Percentiles rank a stretch among this genome's conserved stretches.
These are phyloP conservation scores for Scutellaria baicalensis DNA, from an alignment of 257 asterid genomes.

Conservation along the genomic window DNA sequence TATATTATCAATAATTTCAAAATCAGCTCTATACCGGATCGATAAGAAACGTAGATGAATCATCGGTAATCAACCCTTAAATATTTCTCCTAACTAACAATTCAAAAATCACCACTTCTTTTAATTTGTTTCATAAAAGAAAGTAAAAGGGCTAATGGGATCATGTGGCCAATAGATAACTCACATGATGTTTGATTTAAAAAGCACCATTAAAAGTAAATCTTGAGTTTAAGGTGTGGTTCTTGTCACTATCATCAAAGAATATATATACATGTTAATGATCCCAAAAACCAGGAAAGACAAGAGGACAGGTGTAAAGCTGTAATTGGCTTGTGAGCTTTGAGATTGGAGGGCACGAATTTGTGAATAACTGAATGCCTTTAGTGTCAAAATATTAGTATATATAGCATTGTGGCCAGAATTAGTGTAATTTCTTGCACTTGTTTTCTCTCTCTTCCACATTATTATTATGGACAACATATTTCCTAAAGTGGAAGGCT, in stretches of 20 bases:
- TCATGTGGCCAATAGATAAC: slow-evolving; percentile 36
- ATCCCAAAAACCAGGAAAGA: slow-evolving; percentile 32
- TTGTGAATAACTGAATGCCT: slow-evolving; percentile 4
- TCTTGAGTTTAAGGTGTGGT: slow-evolving; percentile 12
- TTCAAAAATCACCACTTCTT: not conserved
- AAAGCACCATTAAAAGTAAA: slow-evolving; percentile 21
- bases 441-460: slow-evolving; percentile 1
- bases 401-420: slow-evolving; percentile 22
- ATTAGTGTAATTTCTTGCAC: slow-evolving; percentile 25
- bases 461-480: slow-evolving; percentile 22
- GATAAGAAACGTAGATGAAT: no score
- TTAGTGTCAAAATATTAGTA: slow-evolving; percentile 17
- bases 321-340: slow-evolving; percentile 28
- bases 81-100: not conserved
- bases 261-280: slow-evolving; percentile 19
- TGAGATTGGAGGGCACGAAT: slow-evolving; percentile 61
- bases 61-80: not conserved
- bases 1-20: no score
- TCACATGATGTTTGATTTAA: slow-evolving; percentile 39
- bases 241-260: slow-evolving; percentile 39
- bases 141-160: slow-evolving; percentile 21
- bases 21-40: no score
- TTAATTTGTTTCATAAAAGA: not conserved
- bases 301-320: slow-evolving; percentile 27
- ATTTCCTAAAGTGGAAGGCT: slow-evolving; percentile 31